A percentile compares a stretch with the other conserved stretches of the same genome.
Conservation (phyloP, 768 basidiomycete genomes). For the Scleroderma bovista region DNA sequence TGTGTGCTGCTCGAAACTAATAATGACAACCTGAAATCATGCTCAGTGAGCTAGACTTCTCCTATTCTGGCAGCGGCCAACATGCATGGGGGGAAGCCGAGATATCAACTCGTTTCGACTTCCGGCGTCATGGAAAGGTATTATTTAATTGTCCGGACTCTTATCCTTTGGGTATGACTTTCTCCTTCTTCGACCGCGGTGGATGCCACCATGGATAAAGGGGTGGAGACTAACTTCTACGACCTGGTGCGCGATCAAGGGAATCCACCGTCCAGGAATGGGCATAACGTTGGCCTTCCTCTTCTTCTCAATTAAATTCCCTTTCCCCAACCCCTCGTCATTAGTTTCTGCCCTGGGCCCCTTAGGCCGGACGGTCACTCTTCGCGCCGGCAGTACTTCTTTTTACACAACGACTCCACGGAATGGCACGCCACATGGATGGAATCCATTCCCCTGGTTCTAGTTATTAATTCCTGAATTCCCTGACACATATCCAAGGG, state of each 20-base stretch:
- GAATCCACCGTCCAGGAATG: not conserved
- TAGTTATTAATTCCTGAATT: not conserved
- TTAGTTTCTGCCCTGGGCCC: not conserved
- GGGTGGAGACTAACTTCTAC: not conserved
- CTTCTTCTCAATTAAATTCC: not conserved
- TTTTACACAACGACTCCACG: not conserved
- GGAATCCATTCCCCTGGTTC: not conserved
- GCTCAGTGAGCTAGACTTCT: too few species aligned
- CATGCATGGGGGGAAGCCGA: too few species aligned
- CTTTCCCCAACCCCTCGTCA: not conserved
- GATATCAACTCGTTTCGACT: too few species aligned
- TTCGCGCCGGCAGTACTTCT: not conserved
- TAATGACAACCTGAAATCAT: too few species aligned
- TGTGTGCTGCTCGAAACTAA: too few species aligned
- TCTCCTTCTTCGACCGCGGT: not conserved
- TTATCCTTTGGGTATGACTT: not conserved
- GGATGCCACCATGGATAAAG: not conserved
- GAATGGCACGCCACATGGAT: not conserved
- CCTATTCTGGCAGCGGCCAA: too few species aligned
- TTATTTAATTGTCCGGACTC: too few species aligned
- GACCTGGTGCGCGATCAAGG: not conserved
- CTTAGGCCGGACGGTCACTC: not conserved
- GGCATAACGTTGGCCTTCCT: not conserved
- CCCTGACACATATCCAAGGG: not conserved
- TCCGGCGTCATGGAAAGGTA: too few species aligned